phyloP scores from a whole-genome alignment of 345 rosid species.

The Salix arbutifolia region DNA sequence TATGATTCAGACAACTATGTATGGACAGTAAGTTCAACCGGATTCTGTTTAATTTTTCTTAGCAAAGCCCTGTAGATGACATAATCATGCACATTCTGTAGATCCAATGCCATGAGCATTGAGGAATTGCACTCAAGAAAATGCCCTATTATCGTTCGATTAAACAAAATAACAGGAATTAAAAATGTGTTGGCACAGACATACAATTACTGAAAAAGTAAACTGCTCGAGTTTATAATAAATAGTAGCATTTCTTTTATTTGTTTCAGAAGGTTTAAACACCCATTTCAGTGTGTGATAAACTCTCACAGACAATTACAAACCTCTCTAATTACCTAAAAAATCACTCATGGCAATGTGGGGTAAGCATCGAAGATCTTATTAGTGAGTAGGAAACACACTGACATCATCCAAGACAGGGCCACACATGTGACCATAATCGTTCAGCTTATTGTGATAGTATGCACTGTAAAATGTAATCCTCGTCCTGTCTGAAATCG shows the following conservation, averaged over 20 bases:
- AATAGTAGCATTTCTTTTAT: background rate
- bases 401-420: slow-evolving; percentile 72
- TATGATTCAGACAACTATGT: background rate
- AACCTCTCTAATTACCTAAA: background rate
- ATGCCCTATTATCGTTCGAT: background rate
- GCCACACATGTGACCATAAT: slow-evolving; percentile 79
- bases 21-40: background rate
- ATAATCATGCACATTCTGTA: background rate
- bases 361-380: background rate
- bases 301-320: background rate
- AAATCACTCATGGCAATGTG: background rate
- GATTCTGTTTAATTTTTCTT: background rate
- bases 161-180: background rate
- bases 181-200: background rate
- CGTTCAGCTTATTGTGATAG: slow-evolving; percentile 70
- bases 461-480: slow-evolving; percentile 62
- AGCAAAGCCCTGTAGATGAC: background rate
- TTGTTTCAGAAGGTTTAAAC: background rate
- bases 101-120: background rate
- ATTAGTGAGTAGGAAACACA: slow-evolving; percentile 22
- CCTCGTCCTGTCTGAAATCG: slow-evolving; percentile 50
- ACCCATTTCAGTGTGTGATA: background rate
- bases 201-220: background rate
- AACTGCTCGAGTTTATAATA: background rate
- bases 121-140: background rate